A percentile compares a stretch with the other conserved stretches of the same genome.
Evolutionary conservation across 2,329 filamentous ascomycete genomes (phyloP).

Genomic region (Hypoxylon sp.): DNA sequence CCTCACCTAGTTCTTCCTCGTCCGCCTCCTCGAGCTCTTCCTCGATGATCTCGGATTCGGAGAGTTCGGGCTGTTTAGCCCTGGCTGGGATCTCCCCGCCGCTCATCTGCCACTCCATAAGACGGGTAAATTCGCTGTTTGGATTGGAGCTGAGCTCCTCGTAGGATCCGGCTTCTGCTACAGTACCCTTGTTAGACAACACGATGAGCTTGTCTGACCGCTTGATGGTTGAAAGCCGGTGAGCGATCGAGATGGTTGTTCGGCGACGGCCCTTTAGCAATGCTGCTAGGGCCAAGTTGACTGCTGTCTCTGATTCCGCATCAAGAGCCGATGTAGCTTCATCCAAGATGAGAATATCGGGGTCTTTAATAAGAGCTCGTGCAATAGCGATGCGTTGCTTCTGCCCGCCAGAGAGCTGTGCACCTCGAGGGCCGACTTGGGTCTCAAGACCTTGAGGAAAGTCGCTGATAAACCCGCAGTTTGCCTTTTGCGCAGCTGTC

Average conservation of each 20-base stretch:
- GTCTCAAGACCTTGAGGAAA: constrained; percentile 97
- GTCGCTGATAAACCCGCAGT: constrained; percentile 96
- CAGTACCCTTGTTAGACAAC: constrained; percentile 85
- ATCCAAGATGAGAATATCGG: constrained; percentile 96
- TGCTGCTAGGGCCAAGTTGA: constrained; percentile 88
- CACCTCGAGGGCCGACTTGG: constrained; percentile 90
- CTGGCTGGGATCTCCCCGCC: constrained; percentile 76
- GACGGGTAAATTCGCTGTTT: constrained; percentile 88
- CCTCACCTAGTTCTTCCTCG: constrained; percentile 55
- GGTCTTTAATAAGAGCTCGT: constrained; percentile 92
- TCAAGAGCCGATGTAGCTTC: constrained; percentile 97
- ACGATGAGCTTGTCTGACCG: constrained; percentile 95
- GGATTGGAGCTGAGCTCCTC: constrained; percentile 79
- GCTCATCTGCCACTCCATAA: constrained; percentile 99
- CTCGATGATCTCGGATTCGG: constrained; percentile 68
- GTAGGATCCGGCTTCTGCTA: constrained; percentile 93
- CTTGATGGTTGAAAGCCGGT: constrained; percentile 96
- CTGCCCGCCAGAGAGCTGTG: constrained; percentile 94
- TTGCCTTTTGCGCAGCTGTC: constrained; percentile 88
- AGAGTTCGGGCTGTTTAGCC: constrained; percentile 59
- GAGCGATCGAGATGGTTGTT: constrained; percentile 97
- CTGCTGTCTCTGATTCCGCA: constrained; percentile 95
- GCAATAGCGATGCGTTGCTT: constrained; percentile 99
- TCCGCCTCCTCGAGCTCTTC: constrained; percentile 62
- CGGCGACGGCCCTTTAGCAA: constrained; percentile 90